These are phyloP conservation scores for Filosporella fistucella DNA, from an alignment of 495 filamentous ascomycete species.

Conservation along the genomic window DNA sequence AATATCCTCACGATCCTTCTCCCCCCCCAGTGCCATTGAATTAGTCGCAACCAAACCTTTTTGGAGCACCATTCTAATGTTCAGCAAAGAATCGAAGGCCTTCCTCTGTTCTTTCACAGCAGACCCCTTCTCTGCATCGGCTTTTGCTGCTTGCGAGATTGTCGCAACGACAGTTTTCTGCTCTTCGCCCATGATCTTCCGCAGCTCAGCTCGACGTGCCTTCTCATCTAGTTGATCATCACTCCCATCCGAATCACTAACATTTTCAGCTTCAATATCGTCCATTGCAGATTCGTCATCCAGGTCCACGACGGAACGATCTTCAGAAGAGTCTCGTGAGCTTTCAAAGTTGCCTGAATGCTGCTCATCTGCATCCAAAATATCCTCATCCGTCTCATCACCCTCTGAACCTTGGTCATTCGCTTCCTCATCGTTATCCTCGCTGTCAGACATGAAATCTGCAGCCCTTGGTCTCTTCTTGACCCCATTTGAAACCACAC, in stretches of 20 bases:
- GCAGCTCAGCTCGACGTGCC: conserved; percentile 52
- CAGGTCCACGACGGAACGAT: conserved; percentile 18
- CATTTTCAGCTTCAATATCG: conserved; percentile 29
- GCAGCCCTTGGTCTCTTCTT: conserved; percentile 38
- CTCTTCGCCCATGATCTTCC: conserved; percentile 65
- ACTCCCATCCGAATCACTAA: conserved; percentile 30
- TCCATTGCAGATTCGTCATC: conserved; percentile 28
- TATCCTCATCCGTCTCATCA: conserved; percentile 23
- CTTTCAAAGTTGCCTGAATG: conserved; percentile 20
- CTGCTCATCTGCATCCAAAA: conserved; percentile 23
- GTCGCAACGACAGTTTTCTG: conserved; percentile 63
- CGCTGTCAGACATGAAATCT: conserved; percentile 45
- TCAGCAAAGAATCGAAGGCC: conserved; percentile 81
- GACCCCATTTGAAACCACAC: conserved; percentile 21
- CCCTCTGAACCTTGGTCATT: conserved; percentile 25
- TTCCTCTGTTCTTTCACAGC: conserved; percentile 81
- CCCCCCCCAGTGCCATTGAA: conserved; percentile 49
- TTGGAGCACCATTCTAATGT: conserved; percentile 84
- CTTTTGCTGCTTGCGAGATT: conserved; percentile 67
- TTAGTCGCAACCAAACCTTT: conserved; percentile 82
- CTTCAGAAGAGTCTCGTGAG: conserved; percentile 20
- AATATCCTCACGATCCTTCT: conserved; percentile 31
- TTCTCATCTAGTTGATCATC: conserved; percentile 34
- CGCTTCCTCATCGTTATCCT: conserved; percentile 32
- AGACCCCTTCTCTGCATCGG: conserved; percentile 77